phyloP scores from a whole-genome alignment of 805 yeast species.

The Starmerella apis region DNA sequence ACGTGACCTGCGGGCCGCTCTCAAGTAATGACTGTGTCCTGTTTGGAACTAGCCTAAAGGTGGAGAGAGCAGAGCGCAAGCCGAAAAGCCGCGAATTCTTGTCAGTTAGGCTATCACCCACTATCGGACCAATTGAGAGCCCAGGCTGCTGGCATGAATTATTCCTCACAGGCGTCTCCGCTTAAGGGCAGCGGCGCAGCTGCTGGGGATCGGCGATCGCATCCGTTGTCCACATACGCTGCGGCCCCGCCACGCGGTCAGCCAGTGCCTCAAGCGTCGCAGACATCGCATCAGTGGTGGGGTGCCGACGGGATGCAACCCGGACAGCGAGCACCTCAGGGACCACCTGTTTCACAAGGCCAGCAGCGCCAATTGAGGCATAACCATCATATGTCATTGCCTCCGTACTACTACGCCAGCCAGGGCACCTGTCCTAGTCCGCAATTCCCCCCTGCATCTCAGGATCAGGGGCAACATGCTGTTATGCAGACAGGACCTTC shows the following conservation, averaged over 20 bases:
- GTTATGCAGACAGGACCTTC: not conserved
- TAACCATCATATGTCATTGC: constrained; percentile 18
- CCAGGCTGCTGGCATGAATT: constrained; percentile 4
- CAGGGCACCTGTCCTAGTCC: constrained; percentile 5
- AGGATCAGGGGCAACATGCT: not conserved
- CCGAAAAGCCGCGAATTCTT: not conserved
- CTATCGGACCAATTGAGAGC: constrained; percentile 2
- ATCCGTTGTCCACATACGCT: not conserved
- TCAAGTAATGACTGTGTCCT: not conserved
- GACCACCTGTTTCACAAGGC: constrained; percentile 3
- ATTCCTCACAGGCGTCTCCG: constrained; percentile 2
- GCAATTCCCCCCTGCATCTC: not conserved
- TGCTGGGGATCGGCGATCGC: constrained; percentile 7
- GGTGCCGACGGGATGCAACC: not conserved
- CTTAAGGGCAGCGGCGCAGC: constrained; percentile 3
- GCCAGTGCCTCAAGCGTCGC: not conserved
- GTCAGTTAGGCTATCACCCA: not conserved
- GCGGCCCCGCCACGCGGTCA: not conserved
- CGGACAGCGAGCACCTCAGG: not conserved
- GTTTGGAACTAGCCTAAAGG: not conserved
- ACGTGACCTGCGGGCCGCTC: not conserved
- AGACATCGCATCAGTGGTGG: constrained; percentile 6
- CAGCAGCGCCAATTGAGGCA: constrained; percentile 15
- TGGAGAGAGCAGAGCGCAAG: not conserved
- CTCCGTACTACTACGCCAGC: constrained; percentile 16